Percentiles rank a stretch among this genome's conserved stretches.
Conservation (phyloP, 768 basidiomycete species). For the Boletus sp. region DNA sequence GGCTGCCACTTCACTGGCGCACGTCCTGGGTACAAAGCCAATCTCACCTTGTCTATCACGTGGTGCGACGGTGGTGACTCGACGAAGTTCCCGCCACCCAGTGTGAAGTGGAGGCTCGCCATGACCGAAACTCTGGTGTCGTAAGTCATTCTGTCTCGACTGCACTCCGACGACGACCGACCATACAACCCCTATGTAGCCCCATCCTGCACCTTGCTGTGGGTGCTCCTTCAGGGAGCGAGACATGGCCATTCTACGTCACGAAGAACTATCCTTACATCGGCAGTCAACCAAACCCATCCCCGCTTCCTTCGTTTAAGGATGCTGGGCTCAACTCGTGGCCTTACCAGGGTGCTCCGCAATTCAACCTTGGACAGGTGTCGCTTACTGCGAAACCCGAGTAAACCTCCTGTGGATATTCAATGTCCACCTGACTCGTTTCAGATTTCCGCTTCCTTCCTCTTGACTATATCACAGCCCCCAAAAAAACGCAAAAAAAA, state of each 20-base stretch:
- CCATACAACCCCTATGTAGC: background rate
- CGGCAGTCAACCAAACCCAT: background rate
- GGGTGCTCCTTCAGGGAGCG: background rate
- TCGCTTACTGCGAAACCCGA: background rate
- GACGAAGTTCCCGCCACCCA: background rate
- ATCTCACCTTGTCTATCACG: background rate
- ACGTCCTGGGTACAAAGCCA: background rate
- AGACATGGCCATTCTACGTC: background rate
- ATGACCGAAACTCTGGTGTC: background rate
- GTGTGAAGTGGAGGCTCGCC: background rate
- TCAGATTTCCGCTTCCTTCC: background rate
- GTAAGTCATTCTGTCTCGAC: background rate
- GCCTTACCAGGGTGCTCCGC: background rate
- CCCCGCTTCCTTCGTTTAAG: background rate
- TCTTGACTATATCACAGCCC: background rate
- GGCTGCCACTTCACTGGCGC: slow-evolving; percentile 2
- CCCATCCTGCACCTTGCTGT: background rate
- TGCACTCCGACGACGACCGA: background rate
- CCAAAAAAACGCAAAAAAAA: background rate
- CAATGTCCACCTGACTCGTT: background rate
- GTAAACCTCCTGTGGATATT: background rate
- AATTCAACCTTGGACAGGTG: background rate
- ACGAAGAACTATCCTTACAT: background rate
- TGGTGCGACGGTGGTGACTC: background rate
- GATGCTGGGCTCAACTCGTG: background rate